A percentile compares a stretch with the other conserved stretches of the same genome.
These are phyloP conservation scores for Penicillium sp. DNA, from an alignment of 2,329 filamentous ascomycete genomes.

Conservation along the genomic window DNA sequence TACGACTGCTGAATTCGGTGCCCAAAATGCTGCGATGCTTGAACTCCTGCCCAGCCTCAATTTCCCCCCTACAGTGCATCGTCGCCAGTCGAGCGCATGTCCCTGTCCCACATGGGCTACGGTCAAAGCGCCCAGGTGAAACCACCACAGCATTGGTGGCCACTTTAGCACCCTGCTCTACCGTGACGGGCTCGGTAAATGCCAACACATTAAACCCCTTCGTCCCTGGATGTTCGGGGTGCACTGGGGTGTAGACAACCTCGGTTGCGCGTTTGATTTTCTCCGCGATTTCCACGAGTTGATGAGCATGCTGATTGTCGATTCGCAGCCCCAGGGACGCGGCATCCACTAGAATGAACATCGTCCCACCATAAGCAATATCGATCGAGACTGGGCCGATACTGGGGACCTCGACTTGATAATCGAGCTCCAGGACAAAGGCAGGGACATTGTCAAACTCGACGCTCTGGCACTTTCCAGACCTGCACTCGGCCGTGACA, in stretches of 20 bases:
- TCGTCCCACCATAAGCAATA: constrained; percentile 45
- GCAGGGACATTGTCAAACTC: constrained; percentile 44
- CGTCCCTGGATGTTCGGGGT: constrained; percentile 41
- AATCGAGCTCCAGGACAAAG: constrained; percentile 40
- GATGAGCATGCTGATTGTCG: constrained; percentile 25
- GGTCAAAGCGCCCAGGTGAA: constrained; percentile 42
- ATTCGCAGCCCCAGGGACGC: constrained; percentile 33
- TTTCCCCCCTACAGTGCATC: constrained; percentile 37
- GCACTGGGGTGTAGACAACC: constrained; percentile 32
- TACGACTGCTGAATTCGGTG: constrained; percentile 39
- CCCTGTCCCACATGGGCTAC: constrained; percentile 45
- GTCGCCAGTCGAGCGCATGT: constrained; percentile 42
- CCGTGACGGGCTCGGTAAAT: constrained; percentile 34
- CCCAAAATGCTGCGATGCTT: constrained; percentile 40
- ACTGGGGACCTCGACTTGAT: constrained; percentile 37
- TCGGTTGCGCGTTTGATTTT: constrained; percentile 40
- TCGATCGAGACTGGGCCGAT: constrained; percentile 39
- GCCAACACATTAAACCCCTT: constrained; percentile 37
- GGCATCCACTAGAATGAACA: constrained; percentile 41
- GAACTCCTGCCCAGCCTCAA: constrained; percentile 35
- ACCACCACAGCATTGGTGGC: constrained; percentile 42
- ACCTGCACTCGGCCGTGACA: constrained; percentile 39
- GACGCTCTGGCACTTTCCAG: constrained; percentile 41
- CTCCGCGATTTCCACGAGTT: constrained; percentile 41
- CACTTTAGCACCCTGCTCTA: constrained; percentile 19